Evolutionary conservation across 129 eudicot species (phyloP), one percentile per base, ranked within the genome.

Genomic region (Pulicaria dysenterica): DNA sequence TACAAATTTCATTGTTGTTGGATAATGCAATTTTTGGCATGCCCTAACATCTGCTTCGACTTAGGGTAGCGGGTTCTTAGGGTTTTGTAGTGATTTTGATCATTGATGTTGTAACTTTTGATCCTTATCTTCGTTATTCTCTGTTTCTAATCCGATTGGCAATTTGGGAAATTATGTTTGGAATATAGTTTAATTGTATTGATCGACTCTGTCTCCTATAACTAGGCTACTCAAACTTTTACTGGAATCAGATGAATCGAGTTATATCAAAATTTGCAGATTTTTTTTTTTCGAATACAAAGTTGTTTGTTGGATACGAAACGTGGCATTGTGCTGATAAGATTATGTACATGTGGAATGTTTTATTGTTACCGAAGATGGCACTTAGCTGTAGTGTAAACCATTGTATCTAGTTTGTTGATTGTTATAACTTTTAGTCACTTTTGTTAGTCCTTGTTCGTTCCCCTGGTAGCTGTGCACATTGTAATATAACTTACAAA

Each of bases 371-470:
- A 42, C 55, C 41, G 53, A 12, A 40, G 62, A 63, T 43, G 5
- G 39, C 24, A 55, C 34, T n/a, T 71, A 31, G n/a, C 24, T 67
- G 7, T 67, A 5, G 13, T 17, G 61, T 67, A 13, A 55, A 17
- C 19, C 16, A 6, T 16, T 34, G 9, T 42, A n/a, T 15, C 8
- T 56, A 58, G 37, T 7, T 34, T 58, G 11, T 72, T 31, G 57
- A 11, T 58, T 45, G 38, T 31, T 43, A 12, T 46, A 44, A 44
- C 9, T 43, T 58, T 13, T 58, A 15, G 12, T 67, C 34, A 53
- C 45, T 43, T 72, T 37, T 56, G 67, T 72, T 56, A 56, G 40
- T 64, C n/a, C 70, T 64, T 19, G 53, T 17, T 46, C 3, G 8
- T 44, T 17, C 24, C 2, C 36, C 49, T 62, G 12, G 10, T 51